Conservation (phyloP, 169 alveolate genomes). For the Plasmodium sp. region DNA sequence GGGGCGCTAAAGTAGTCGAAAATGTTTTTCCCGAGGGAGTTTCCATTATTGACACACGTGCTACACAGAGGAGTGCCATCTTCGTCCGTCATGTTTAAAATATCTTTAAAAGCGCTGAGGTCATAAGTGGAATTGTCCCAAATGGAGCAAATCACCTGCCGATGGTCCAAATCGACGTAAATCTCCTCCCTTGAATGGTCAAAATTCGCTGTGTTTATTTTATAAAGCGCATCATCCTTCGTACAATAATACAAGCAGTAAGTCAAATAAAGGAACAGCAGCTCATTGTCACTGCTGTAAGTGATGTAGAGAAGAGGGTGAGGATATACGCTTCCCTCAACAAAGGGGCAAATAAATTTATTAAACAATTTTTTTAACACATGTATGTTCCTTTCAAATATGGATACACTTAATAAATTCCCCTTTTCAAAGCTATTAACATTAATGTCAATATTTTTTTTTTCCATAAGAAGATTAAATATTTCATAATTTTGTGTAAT, state of each 20-base stretch:
- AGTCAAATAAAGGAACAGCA: conserved; percentile 26
- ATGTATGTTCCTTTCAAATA: conserved; percentile 61
- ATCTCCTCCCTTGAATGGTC: conserved; percentile 15
- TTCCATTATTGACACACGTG: conserved; percentile 2
- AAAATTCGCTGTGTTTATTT: conserved; percentile 39
- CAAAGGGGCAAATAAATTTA: conserved; percentile 39
- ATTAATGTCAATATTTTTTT: conserved; percentile 51
- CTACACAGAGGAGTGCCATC: neutral
- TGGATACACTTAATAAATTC: conserved; percentile 56
- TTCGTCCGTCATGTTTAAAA: conserved; percentile 28
- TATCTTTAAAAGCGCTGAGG: conserved; percentile 4
- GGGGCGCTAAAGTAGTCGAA: neutral
- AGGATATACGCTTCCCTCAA: conserved; percentile 30
- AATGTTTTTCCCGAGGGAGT: neutral
- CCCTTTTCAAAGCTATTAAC: conserved; percentile 66
- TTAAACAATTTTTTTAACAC: conserved; percentile 28
- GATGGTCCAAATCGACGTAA: conserved; percentile 5
- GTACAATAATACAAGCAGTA: conserved; percentile 54
- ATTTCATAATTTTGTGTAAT: conserved; percentile 54
- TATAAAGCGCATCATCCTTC: conserved; percentile 7
- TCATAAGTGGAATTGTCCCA: conserved; percentile 6
- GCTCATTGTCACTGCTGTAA: conserved; percentile 41
- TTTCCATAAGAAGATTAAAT: conserved; percentile 46
- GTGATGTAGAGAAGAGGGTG: conserved; percentile 48
- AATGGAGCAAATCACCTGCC: conserved; percentile 12